Evolutionary conservation across 306 rosid genomes (phyloP).

Genomic region (Vicia villosa): DNA sequence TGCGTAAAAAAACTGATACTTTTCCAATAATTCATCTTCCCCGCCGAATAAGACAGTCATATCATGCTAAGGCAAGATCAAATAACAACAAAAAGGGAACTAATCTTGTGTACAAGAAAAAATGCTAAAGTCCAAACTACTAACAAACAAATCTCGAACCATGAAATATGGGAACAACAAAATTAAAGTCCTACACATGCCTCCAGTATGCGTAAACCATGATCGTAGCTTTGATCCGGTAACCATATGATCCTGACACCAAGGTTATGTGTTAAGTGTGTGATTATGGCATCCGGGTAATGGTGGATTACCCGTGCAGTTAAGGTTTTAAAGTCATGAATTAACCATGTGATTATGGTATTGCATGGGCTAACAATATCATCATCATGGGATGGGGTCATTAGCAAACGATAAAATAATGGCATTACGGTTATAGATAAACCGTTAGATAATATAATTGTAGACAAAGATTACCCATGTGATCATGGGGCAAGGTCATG

Average conservation of each 20-base stretch:
- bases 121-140: background rate
- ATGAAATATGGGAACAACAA: background rate
- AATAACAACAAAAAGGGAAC: background rate
- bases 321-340: background rate
- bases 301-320: too few relatives aligned
- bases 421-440: too few relatives aligned
- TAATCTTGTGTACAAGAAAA: background rate
- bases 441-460: too few relatives aligned
- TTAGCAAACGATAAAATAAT: too few relatives aligned
- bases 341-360: background rate
- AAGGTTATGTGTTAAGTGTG: too few relatives aligned
- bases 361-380: background rate
- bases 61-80: background rate
- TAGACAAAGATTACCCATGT: too few relatives aligned
- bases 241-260: too few relatives aligned
- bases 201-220: background rate
- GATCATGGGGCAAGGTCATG: background rate
- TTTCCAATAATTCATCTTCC: background rate
- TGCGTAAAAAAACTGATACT: background rate
- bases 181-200: background rate
- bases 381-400: background rate
- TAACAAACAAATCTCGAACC: background rate
- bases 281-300: too few relatives aligned
- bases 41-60: background rate
- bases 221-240: too few relatives aligned